Conservation (phyloP, 306 rosid genomes). For the Trichosanthes cucumerina region DNA sequence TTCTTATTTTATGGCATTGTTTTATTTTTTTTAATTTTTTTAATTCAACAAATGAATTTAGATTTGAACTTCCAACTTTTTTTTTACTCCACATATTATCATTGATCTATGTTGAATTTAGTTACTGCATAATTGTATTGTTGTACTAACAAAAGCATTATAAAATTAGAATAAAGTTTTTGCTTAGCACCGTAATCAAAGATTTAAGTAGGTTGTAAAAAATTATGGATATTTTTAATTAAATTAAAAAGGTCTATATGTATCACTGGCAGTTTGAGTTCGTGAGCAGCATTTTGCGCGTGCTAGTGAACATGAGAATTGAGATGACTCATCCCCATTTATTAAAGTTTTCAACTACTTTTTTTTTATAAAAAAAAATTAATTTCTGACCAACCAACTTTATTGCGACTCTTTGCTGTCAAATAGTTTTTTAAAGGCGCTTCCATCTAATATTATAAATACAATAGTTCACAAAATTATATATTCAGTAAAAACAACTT, state of each 20-base stretch:
- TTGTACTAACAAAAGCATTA: neutral
- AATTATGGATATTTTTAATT: neutral
- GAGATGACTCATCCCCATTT: neutral
- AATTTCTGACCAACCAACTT: neutral
- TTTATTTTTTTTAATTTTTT: neutral
- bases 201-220: neutral
- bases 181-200: neutral
- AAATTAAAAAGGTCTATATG: neutral
- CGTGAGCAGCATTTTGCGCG: constrained; percentile 6
- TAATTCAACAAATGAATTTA: too few relatives aligned
- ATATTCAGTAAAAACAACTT: too few relatives aligned
- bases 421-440: neutral
- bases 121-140: too few relatives aligned
- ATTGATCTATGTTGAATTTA: too few relatives aligned
- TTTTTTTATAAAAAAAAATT: neutral
- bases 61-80: too few relatives aligned
- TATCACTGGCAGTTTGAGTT: neutral
- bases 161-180: neutral
- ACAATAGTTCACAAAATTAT: too few relatives aligned
- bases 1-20: neutral
- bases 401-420: neutral
- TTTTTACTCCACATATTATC: too few relatives aligned
- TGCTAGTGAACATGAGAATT: neutral
- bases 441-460: neutral
- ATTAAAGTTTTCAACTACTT: neutral